Base-by-base conservation (phyloP, 1,284 basidiomycete species). In the Tausonia pullulans region DNA sequence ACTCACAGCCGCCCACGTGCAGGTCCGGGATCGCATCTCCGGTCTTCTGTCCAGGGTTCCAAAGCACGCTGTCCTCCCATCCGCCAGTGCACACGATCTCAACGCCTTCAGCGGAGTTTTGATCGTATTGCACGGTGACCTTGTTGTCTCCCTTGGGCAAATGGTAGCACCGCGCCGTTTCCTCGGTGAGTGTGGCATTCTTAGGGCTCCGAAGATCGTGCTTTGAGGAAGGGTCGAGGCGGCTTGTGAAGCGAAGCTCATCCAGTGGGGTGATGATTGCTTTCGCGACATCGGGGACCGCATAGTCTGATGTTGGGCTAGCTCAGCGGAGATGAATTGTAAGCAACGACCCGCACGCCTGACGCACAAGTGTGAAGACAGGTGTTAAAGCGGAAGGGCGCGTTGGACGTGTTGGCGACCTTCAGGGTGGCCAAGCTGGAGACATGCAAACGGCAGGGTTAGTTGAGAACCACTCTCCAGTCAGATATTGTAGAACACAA, bases 121-220 rank as follows among this genome's bases (percentile, higher is more conserved):
- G 5, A 11, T 46, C 58, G 50, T 60, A 60, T 13, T 48, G 45
- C 40, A 60, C 11, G n/a, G 16, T 40, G 46, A 27, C 14, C n/a
- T 27, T 39, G 39, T 50, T 53, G 10, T 40, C 14, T 40, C 8
- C 52, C n/a, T 10, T 16, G 41, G 52, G 52, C 10, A 65, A 46
- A 16, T 65, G 63, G 49, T 65, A 65, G 63, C 63, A 65, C 16
- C 59, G 45, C 1, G 58, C 59, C 11, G 55, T 60, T n/a, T 65
- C 58, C 9, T 3, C 40, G 9, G n/a, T n/a, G 40, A 57, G 51
- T 3, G 4, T n/a, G 16, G 40, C 40, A 1, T 16, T n/a, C 8
- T 48, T 41, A 2, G 6, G 9, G 2, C 40, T 16, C 27, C 2
- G 14, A 41, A 52, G 55, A n/a, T 60, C 43, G 8, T 39, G 41